Conservation (phyloP, 1,284 basidiomycete species). For the Volvariella volvacea region DNA sequence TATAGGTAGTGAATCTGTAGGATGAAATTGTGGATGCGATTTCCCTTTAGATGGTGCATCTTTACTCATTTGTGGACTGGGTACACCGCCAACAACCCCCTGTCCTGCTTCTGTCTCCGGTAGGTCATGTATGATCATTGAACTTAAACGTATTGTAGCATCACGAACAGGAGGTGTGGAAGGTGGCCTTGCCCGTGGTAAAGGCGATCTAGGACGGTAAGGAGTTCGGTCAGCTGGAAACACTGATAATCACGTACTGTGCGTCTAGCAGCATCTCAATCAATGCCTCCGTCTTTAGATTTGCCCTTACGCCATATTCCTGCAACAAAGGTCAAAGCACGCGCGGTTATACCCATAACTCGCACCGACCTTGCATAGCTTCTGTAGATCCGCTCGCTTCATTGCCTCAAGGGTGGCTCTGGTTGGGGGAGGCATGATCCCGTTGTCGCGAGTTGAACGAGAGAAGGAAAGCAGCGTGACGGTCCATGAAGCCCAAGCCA, state of each 20-base stretch:
- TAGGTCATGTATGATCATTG: slow-evolving; percentile 35
- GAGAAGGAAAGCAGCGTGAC: slow-evolving; percentile 8
- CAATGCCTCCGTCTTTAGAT: slow-evolving; percentile 69
- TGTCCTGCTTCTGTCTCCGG: slow-evolving; percentile 40
- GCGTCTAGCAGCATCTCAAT: slow-evolving; percentile 66
- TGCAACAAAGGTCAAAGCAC: slow-evolving; percentile 23
- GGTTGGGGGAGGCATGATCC: slow-evolving; percentile 43
- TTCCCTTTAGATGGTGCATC: no score
- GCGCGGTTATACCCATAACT: slow-evolving; percentile 3
- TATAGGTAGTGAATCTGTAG: slow-evolving; percentile 15
- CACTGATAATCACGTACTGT: slow-evolving; percentile 29
- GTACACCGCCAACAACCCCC: slow-evolving; percentile 20
- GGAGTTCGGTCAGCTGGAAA: neutral
- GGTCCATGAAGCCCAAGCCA: slow-evolving; percentile 17
- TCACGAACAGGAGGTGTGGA: slow-evolving; percentile 19
- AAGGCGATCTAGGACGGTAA: neutral
- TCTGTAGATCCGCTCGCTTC: slow-evolving; percentile 67
- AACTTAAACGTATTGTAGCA: slow-evolving; percentile 27
- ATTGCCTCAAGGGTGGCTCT: slow-evolving; percentile 52
- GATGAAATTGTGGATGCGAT: neutral
- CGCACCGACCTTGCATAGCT: slow-evolving; percentile 59
- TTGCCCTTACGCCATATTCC: slow-evolving; percentile 74
- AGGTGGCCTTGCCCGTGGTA: neutral
- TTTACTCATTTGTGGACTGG: slow-evolving; percentile 17
- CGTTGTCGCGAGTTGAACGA: slow-evolving; percentile 5